Evolutionary conservation across 805 yeast genomes (phyloP).

Genomic region (Candida xiaguanensis): DNA sequence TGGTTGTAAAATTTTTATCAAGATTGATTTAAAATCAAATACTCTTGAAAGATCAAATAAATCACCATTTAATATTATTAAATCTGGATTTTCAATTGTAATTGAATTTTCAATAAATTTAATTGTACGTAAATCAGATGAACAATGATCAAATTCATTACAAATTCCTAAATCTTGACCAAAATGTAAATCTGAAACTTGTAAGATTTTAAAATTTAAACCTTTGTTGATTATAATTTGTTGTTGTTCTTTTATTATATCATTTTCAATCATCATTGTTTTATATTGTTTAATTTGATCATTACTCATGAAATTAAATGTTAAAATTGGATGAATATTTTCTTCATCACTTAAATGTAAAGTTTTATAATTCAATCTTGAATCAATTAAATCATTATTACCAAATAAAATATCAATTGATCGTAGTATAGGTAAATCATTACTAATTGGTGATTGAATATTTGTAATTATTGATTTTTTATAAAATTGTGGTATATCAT

Average conservation of each 20-base stretch:
- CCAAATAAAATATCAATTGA: constrained; percentile 29
- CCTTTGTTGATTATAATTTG: not conserved
- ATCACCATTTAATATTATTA: constrained; percentile 40
- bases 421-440: constrained; percentile 14
- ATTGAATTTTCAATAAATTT: constrained; percentile 26
- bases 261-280: not conserved
- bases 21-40: constrained; percentile 24
- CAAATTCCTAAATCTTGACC: constrained; percentile 24
- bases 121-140: constrained; percentile 27
- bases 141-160: constrained; percentile 13
- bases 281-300: not conserved
- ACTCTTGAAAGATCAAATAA: constrained; percentile 26
- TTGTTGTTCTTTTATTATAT: not conserved
- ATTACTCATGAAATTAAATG: constrained; percentile 5
- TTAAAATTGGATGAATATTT: constrained; percentile 12
- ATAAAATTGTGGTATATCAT: constrained; percentile 3
- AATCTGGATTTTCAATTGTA: constrained; percentile 26
- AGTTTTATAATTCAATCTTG: constrained; percentile 19
- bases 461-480: constrained; percentile 4
- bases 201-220: constrained; percentile 32
- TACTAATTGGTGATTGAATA: constrained; percentile 1
- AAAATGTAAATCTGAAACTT: constrained; percentile 38
- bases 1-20: constrained; percentile 30
- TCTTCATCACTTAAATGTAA: constrained; percentile 5
- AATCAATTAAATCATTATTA: constrained; percentile 24